Percentiles rank a stretch among this genome's conserved stretches.
Conservation (phyloP, 305 asterid genomes). For the Lippia alba region DNA sequence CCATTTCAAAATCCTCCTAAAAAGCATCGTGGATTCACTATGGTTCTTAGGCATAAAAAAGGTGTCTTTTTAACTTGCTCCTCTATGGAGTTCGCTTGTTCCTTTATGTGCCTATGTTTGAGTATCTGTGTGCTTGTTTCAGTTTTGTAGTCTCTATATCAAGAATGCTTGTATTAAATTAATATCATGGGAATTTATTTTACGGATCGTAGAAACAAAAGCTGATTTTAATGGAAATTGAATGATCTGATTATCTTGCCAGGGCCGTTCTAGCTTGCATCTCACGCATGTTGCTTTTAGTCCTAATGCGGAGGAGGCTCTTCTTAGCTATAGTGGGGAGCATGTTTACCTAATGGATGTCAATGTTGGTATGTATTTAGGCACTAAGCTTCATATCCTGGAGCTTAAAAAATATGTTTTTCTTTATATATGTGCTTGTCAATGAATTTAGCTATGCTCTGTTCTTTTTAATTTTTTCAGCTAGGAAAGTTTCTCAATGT, state of each 20-base stretch:
- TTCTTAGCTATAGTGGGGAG: constrained; percentile 97
- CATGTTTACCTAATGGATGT: constrained; percentile 95
- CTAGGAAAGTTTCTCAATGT: constrained; percentile 10
- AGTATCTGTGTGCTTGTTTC: not conserved
- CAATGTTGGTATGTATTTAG: constrained; percentile 58
- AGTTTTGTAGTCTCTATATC: not conserved
- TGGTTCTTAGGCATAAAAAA: not conserved
- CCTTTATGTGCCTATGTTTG: constrained; percentile 1
- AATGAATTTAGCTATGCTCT: constrained; percentile 6
- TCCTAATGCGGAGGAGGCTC: constrained; percentile 92
- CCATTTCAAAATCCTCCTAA: not conserved
- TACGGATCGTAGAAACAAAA: constrained; percentile 17
- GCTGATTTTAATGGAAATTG: constrained; percentile 33
- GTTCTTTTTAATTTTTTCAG: constrained; percentile 17
- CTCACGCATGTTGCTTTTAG: constrained; percentile 91
- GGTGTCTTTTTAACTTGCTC: not conserved
- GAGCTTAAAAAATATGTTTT: not conserved
- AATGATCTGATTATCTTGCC: constrained; percentile 38
- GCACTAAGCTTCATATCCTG: not conserved
- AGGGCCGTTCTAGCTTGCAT: constrained; percentile 85
- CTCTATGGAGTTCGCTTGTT: constrained; percentile 3
- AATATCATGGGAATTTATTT: not conserved
- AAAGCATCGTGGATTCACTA: not conserved
- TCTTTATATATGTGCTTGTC: constrained; percentile 9
- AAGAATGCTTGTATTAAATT: not conserved